Percentiles rank a stretch among this genome's conserved stretches.
Evolutionary conservation across 345 rosid genomes (phyloP).

Genomic region (Eucalyptus curtisii): DNA sequence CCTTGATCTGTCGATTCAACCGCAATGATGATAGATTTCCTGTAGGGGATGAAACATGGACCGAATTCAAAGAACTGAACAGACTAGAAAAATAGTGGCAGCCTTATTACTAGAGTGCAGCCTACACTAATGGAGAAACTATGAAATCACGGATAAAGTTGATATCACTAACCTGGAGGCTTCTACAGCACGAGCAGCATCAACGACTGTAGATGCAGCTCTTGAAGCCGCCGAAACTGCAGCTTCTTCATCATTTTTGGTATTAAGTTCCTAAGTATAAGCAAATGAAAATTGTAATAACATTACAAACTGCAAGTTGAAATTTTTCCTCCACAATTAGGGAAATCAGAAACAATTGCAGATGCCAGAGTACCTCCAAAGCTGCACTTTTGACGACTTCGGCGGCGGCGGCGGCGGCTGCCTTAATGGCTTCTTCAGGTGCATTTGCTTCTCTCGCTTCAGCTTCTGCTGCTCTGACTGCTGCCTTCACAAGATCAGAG

Average conservation of each 20-base stretch:
- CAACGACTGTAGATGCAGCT: conserved; percentile 89
- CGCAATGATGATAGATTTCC: conserved; percentile 21
- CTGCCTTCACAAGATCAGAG: conserved; percentile 63
- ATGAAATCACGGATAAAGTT: background rate
- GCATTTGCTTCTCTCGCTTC: conserved; percentile 92
- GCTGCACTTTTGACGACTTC: conserved; percentile 95
- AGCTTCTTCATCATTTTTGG: conserved; percentile 71
- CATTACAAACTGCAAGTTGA: background rate
- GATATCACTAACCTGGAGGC: conserved; percentile 56
- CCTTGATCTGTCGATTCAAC: conserved; percentile 24
- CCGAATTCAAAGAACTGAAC: background rate
- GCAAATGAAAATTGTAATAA: background rate
- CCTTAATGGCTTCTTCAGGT: conserved; percentile 77
- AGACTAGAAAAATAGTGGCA: background rate
- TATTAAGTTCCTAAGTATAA: conserved; percentile 46
- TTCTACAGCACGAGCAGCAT: conserved; percentile 75
- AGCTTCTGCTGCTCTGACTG: conserved; percentile 87
- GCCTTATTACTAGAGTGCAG: background rate
- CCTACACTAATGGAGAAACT: background rate
- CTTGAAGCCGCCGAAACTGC: conserved; percentile 80
- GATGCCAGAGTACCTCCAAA: conserved; percentile 38
- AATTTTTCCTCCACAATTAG: background rate
- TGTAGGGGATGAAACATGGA: conserved; percentile 14
- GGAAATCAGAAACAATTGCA: background rate
- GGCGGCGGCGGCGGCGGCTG: conserved; percentile 93